Conservation (phyloP, 2,329 filamentous ascomycete genomes). For the Exophiala alcalophila region DNA sequence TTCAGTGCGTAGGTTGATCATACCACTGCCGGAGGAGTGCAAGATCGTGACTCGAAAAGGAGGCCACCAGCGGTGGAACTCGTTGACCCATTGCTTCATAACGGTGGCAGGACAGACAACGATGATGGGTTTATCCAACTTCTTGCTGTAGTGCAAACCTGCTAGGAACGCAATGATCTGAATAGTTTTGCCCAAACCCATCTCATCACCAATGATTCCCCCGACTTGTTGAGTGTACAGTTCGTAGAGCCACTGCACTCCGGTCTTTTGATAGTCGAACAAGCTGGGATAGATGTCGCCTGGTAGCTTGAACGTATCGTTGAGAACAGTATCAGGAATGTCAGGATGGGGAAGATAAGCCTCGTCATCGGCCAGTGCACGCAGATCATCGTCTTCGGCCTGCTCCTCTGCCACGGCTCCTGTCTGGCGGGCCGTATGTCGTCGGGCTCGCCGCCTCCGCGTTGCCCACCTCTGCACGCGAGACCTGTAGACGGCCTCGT, state of each 20-base stretch:
- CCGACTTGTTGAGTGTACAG: conserved; percentile 85
- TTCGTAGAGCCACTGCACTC: conserved; percentile 94
- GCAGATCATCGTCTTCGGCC: conserved; percentile 38
- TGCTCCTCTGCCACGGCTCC: conserved; percentile 38
- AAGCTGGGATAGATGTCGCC: conserved; percentile 90
- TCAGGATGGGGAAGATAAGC: conserved; percentile 87
- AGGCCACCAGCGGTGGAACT: conserved; percentile 99
- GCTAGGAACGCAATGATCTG: conserved; percentile 80
- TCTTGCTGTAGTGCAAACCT: conserved; percentile 86
- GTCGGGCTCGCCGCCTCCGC: conserved; percentile 59
- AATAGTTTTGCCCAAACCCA: conserved; percentile 96
- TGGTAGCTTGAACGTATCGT: conserved; percentile 74
- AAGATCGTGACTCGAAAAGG: conserved; percentile 92
- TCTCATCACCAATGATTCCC: conserved; percentile 94
- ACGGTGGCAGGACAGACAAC: conserved; percentile 93
- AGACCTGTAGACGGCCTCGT: conserved; percentile 74
- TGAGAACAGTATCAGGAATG: conserved; percentile 69
- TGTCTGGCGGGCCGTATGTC: conserved; percentile 33
- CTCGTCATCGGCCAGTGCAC: conserved; percentile 49
- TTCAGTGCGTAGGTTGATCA: conserved; percentile 72
- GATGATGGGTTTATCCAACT: conserved; percentile 78
- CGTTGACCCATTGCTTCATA: conserved; percentile 95
- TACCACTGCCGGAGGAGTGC: conserved; percentile 92
- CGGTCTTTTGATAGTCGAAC: conserved; percentile 96
- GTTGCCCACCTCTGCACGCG: conserved; percentile 74